Base-by-base conservation (phyloP, 495 filamentous ascomycete species). In the Rhizodiscina lignyota region DNA sequence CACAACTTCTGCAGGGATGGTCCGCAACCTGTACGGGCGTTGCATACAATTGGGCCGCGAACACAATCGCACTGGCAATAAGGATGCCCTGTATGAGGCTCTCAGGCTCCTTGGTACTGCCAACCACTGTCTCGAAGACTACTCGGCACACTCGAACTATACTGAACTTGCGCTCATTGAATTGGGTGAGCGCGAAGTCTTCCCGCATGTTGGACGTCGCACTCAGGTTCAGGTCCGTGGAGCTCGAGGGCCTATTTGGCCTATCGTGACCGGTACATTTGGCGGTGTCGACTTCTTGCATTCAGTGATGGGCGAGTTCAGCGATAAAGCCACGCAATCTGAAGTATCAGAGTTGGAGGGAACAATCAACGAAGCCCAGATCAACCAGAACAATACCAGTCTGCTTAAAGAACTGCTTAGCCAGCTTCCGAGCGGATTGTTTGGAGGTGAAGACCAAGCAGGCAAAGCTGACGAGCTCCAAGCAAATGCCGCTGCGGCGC, bases 101-200 rank as follows among this genome's bases (percentile, higher is more conserved):
- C 60, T 94, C 13, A 72, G 85, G 35, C 63, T 92, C 5, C 52
- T 94, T 34, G 85, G 85, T 15, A 94, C 85, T 27, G 85, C 77
- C 3, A 64, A 80, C 34, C 85, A 94, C 60, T 91, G 83, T 42
- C 58, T 94, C n/a, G 85, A 94, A 39, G 84, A 94, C 49, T 94
- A 72, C 57, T 76, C 83, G 12, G 85, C 85, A 27, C 85, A 92
- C 53, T 89, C 82, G 38, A 94, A 94, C 59, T 94, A 91, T 50
- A 68, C 62, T 0, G 85, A 93, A 50, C 70, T 94, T 20, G 79
- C 77, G 28, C 63, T 93, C 22, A 82, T 85, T 42, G 83, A 92
- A 52, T 48, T 92, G 40, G 82, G 82, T 26, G 84, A 92, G 59
- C 56, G 55, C 2, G 67, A 73, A 33, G 56, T 89, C 27, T 94